phyloP scores from a whole-genome alignment of 2,329 filamentous ascomycete species.

The Dactylonectria estremocensis region DNA sequence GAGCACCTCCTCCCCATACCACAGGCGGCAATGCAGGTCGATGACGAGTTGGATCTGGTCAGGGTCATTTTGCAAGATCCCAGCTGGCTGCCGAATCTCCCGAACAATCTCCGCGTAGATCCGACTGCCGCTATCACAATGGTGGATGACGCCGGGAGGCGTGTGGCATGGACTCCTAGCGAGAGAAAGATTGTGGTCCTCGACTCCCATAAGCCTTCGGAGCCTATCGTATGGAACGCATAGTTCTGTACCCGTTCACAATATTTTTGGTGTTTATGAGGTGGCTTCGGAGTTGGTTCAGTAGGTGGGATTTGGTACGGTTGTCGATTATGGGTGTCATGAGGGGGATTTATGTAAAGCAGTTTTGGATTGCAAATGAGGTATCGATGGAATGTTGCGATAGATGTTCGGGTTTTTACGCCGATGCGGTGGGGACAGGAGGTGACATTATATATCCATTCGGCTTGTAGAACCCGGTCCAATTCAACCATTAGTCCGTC shows the following conservation, averaged over 20 bases:
- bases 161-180: constrained; percentile 39
- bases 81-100: constrained; percentile 54
- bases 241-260: not conserved
- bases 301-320: not conserved
- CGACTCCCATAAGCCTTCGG: constrained; percentile 26
- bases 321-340: not conserved
- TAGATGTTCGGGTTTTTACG: no score
- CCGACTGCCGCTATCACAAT: constrained; percentile 35
- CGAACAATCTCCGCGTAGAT: constrained; percentile 34
- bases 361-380: no score
- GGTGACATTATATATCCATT: no score
- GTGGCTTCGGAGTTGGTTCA: not conserved
- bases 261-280: not conserved
- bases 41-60: constrained; percentile 55
- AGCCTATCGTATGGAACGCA: not conserved
- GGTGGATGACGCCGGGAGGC: constrained; percentile 44
- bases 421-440: no score
- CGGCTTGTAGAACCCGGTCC: no score
- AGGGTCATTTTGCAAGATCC: constrained; percentile 62
- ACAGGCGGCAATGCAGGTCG: constrained; percentile 53
- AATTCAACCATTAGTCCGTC: no score
- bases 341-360: constrained; percentile 16
- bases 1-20: constrained; percentile 59
- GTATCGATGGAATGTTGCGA: no score
- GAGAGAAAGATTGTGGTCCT: constrained; percentile 43